A percentile compares a stretch with the other conserved stretches of the same genome.
phyloP scores from a whole-genome alignment of 225 moss, liverwort and hornwort genomes.

The Rhytidiadelphus loreus region DNA sequence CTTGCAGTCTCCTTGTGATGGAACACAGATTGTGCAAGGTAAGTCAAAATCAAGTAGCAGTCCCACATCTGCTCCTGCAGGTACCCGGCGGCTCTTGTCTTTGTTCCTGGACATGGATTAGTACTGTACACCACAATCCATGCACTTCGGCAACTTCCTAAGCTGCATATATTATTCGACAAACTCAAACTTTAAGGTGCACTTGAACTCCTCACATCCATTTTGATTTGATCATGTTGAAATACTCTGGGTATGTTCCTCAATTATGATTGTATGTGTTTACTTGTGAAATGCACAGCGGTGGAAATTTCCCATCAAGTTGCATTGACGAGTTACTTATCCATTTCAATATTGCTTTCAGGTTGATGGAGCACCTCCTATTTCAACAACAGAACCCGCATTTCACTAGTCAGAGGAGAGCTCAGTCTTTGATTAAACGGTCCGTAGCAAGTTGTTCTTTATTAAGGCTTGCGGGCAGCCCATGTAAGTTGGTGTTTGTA shows the following conservation, averaged over 20 bases:
- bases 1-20: not conserved
- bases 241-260: not conserved
- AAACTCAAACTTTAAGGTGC: not conserved
- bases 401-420: not conserved
- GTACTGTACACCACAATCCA: not conserved
- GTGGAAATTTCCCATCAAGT: not conserved
- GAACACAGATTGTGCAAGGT: constrained; percentile 53
- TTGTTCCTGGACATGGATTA: constrained; percentile 19
- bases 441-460: not conserved
- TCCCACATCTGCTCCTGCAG: not conserved
- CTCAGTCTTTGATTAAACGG: not conserved
- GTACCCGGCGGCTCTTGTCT: not conserved
- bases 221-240: not conserved
- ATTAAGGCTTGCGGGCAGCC: not conserved
- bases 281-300: not conserved
- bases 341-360: not conserved
- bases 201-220: not conserved
- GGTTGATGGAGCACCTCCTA: not conserved
- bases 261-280: no score
- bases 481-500: not conserved
- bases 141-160: not conserved
- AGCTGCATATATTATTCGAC: not conserved
- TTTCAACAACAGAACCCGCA: not conserved
- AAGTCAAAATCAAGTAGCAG: constrained; percentile 34
- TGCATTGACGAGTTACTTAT: not conserved